Percentiles rank a stretch among this genome's conserved stretches.
phyloP scores from a whole-genome alignment of 306 rosid genomes.

The Prunus dulcis region DNA sequence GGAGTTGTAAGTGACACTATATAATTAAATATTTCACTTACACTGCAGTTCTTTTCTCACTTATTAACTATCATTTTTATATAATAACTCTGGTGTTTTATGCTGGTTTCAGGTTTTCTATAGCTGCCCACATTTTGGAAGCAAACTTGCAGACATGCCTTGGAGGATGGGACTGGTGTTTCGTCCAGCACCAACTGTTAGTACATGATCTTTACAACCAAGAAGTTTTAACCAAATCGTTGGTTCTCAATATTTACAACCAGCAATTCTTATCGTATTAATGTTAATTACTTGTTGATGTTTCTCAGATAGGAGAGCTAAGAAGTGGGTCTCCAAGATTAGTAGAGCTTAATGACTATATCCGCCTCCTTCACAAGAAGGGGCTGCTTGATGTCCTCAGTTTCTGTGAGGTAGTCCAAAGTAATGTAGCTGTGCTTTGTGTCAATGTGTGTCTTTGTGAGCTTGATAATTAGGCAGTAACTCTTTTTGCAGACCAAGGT shows the following conservation, averaged over 20 bases:
- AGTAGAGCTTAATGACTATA: conserved; percentile 79
- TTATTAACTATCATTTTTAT: not conserved
- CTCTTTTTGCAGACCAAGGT: conserved; percentile 81
- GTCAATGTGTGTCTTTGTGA: conserved; percentile 11
- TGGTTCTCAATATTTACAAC: not conserved
- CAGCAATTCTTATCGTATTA: not conserved
- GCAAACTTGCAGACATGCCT: conserved; percentile 99
- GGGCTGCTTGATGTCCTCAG: conserved; percentile 82
- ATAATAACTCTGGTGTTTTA: conserved; percentile 16
- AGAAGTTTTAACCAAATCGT: conserved; percentile 6
- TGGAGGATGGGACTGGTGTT: conserved; percentile 94
- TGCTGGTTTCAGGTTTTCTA: conserved; percentile 73
- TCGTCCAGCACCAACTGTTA: conserved; percentile 90
- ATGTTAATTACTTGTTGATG: conserved; percentile 22
- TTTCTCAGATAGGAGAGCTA: conserved; percentile 86
- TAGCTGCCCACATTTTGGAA: conserved; percentile 99
- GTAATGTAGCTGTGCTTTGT: conserved; percentile 7
- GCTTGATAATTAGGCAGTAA: conserved; percentile 28
- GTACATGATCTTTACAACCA: conserved; percentile 30
- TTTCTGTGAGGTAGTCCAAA: conserved; percentile 80
- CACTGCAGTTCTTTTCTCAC: conserved; percentile 6
- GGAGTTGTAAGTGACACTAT: conserved; percentile 69
- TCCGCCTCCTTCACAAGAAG: conserved; percentile 82
- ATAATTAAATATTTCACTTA: conserved; percentile 6
- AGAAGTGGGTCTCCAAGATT: conserved; percentile 86